Conservation (phyloP, 176 grass and related monocot genomes). For the Cenchrus americanus region DNA sequence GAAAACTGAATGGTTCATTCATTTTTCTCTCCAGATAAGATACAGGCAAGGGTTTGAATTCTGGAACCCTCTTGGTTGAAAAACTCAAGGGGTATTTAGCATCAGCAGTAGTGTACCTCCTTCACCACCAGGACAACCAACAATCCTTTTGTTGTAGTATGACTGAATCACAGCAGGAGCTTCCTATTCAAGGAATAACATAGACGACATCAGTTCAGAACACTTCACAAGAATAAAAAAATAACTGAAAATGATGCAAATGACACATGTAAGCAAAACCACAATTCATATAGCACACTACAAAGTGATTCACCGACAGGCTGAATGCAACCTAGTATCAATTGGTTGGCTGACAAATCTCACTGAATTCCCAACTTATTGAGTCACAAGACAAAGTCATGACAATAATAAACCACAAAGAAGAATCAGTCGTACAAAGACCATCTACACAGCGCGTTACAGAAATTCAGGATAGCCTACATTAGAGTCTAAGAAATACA, state of each 20-base stretch:
- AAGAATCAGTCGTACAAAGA: conserved; percentile 2
- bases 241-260: conserved; percentile 1
- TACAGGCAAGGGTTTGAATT: not conserved
- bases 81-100: not conserved
- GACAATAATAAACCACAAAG: not conserved
- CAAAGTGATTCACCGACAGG: conserved; percentile 14
- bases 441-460: not conserved
- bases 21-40: not conserved
- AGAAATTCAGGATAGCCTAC: conserved; percentile 10
- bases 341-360: not conserved
- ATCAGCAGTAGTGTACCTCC: conserved; percentile 50
- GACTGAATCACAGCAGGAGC: conserved; percentile 65
- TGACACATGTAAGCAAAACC: conserved; percentile 25
- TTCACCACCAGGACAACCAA: conserved; percentile 71
- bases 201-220: conserved; percentile 6
- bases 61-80: not conserved
- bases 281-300: not conserved
- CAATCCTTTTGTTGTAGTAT: conserved; percentile 76
- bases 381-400: not conserved
- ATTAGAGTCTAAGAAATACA: not conserved
- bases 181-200: conserved; percentile 50
- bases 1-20: not conserved
- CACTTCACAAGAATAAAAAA: conserved; percentile 12
- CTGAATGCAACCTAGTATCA: not conserved
- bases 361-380: not conserved